Conservation (phyloP, 345 rosid genomes). For the Rhizophora mangle region DNA sequence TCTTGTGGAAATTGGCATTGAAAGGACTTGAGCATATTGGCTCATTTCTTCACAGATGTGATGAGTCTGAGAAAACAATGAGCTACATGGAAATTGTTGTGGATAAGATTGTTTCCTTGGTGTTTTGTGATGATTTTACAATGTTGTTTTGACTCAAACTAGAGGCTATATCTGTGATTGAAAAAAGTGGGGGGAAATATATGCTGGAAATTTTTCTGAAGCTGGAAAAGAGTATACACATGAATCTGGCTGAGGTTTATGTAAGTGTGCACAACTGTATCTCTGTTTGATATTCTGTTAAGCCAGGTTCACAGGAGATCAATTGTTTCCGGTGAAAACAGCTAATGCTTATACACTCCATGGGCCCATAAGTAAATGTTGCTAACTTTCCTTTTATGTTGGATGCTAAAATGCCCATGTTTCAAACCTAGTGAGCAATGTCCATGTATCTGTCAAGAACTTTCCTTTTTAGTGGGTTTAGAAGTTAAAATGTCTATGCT, state of each 20-base stretch:
- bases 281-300: constrained; percentile 4
- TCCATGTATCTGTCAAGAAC: too few species aligned
- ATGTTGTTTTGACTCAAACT: constrained; percentile 54
- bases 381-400: neutral
- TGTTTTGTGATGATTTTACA: constrained; percentile 40
- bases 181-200: constrained; percentile 23
- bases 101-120: constrained; percentile 45
- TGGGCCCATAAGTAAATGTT: neutral
- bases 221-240: constrained; percentile 55
- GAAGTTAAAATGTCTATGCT: neutral
- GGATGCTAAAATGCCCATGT: neutral
- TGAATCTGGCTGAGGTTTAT: constrained; percentile 53
- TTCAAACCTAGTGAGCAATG: constrained; percentile 3
- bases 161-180: constrained; percentile 62
- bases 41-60: constrained; percentile 42
- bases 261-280: constrained; percentile 46
- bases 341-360: constrained; percentile 10
- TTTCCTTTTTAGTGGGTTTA: too few species aligned
- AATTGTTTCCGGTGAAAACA: constrained; percentile 15
- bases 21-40: constrained; percentile 72
- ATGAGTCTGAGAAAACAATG: constrained; percentile 49
- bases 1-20: constrained; percentile 65
- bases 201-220: constrained; percentile 58
- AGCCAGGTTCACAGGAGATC: constrained; percentile 5
- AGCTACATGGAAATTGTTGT: constrained; percentile 56